Evolutionary conservation across 768 basidiomycete species (phyloP).

Genomic region (Lactifluus piperatus): DNA sequence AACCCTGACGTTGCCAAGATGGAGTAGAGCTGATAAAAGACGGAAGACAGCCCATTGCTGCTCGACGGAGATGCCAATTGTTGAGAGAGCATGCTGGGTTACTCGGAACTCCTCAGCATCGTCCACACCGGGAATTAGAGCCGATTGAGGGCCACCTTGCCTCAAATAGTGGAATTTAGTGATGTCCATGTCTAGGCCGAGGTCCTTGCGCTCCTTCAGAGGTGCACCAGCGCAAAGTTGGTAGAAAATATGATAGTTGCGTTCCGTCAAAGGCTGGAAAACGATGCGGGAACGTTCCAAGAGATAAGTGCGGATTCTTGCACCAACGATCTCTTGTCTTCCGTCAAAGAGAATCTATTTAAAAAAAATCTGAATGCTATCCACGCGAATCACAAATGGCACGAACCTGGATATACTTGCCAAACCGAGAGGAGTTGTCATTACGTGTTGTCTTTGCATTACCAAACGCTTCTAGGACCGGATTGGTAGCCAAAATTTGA

Average conservation of each 20-base stretch:
- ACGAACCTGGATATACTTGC: conserved; percentile 95
- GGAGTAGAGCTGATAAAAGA: conserved; percentile 84
- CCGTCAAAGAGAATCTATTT: conserved; percentile 96
- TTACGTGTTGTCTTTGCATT: conserved; percentile 99
- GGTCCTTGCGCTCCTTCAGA: conserved; percentile 88
- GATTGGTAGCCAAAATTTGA: conserved; percentile 98
- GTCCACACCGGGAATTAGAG: conserved; percentile 86
- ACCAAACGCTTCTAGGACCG: conserved; percentile 97
- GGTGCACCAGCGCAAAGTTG: conserved; percentile 97
- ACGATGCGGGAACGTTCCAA: conserved; percentile 96
- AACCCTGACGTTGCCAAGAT: conserved; percentile 97
- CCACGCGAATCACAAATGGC: conserved; percentile 16
- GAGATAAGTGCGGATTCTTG: conserved; percentile 96
- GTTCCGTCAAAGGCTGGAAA: conserved; percentile 92
- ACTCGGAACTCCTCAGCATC: conserved; percentile 91
- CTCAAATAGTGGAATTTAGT: conserved; percentile 86
- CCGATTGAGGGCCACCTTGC: conserved; percentile 85
- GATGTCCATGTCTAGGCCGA: conserved; percentile 80
- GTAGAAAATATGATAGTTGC: conserved; percentile 99
- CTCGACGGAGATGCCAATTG: conserved; percentile 95
- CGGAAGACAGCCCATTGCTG: conserved; percentile 98
- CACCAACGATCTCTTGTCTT: conserved; percentile 93
- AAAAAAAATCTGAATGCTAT: conserved; percentile 2
- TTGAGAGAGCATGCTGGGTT: conserved; percentile 92
- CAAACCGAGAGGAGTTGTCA: conserved; percentile 98